These are phyloP conservation scores for Aspergillus sp. DNA, from an alignment of 2,329 filamentous ascomycete species.

Conservation along the genomic window DNA sequence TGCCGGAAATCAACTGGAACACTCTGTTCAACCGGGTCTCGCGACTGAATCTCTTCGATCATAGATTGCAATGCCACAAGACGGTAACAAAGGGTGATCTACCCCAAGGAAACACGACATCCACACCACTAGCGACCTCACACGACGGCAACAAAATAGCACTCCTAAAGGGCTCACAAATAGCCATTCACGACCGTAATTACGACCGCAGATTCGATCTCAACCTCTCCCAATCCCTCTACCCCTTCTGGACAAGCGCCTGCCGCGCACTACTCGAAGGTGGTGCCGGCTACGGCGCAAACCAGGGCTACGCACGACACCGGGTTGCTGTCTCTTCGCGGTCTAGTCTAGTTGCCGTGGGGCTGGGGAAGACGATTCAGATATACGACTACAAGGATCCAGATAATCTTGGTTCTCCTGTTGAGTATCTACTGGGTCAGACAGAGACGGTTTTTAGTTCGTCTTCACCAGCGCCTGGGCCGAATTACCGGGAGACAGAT, in stretches of 20 bases:
- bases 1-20: constrained; percentile 12
- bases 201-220: constrained; percentile 2
- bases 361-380: constrained; percentile 13
- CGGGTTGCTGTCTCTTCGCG: constrained; percentile 12
- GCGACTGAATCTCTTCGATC: constrained; percentile 9
- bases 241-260: constrained; percentile 14
- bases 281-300: constrained; percentile 3
- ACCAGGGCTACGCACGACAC: constrained; percentile 10
- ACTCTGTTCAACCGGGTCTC: constrained; percentile 11
- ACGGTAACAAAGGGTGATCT: constrained; percentile 2
- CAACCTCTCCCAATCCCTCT: constrained; percentile 8
- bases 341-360: constrained; percentile 12
- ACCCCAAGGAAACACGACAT: constrained; percentile 6
- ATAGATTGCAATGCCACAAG: constrained; percentile 6
- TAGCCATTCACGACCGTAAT: constrained; percentile 4
- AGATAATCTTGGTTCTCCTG: constrained; percentile 5
- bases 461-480: neutral
- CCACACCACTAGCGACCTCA: constrained; percentile 6
- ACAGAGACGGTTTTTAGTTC: constrained; percentile 1
- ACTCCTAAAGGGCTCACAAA: constrained; percentile 9
- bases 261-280: constrained; percentile 8
- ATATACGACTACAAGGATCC: constrained; percentile 12
- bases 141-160: constrained; percentile 7
- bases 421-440: constrained; percentile 11
- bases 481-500: constrained; percentile 13